Conservation (phyloP, 352 stramenopile species). For the Phytophthora colocasiae region DNA sequence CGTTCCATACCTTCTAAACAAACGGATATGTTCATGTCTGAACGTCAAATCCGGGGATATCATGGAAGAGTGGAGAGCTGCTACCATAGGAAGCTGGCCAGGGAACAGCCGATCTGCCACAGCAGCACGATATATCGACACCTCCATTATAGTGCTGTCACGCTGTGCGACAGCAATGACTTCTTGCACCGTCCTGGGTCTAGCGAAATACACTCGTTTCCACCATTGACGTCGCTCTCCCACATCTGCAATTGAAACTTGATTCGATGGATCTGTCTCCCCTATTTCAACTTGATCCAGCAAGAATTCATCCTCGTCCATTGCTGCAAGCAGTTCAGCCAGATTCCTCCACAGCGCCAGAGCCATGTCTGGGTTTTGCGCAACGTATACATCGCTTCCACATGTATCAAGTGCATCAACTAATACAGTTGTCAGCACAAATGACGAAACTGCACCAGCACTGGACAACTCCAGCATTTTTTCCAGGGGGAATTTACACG, state of each 20-base stretch:
- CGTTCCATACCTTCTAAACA: slow-evolving; percentile 53
- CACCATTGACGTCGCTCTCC: slow-evolving; percentile 55
- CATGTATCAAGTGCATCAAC: slow-evolving; percentile 59
- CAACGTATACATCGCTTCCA: slow-evolving; percentile 63
- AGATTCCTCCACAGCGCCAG: slow-evolving; percentile 64
- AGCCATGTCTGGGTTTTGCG: slow-evolving; percentile 40
- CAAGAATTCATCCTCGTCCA: slow-evolving; percentile 55
- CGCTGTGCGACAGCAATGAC: slow-evolving; percentile 32
- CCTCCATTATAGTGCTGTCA: slow-evolving; percentile 38
- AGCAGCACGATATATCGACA: slow-evolving; percentile 55
- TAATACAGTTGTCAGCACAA: slow-evolving; percentile 45
- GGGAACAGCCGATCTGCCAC: slow-evolving; percentile 53
- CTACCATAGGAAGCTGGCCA: slow-evolving; percentile 28
- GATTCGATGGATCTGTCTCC: slow-evolving; percentile 4
- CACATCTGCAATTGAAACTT: slow-evolving; percentile 42
- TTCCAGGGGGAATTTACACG: slow-evolving; percentile 49
- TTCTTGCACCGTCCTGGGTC: slow-evolving; percentile 41
- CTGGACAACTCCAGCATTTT: slow-evolving; percentile 61
- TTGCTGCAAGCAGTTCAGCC: slow-evolving; percentile 51
- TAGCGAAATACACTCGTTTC: slow-evolving; percentile 66
- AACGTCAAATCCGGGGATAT: slow-evolving; percentile 19
- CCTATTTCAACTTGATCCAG: slow-evolving; percentile 30
- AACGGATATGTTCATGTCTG: slow-evolving; percentile 40
- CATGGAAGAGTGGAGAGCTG: slow-evolving; percentile 37
- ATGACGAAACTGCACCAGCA: slow-evolving; percentile 44